Conservation (phyloP, 306 rosid genomes). For the Oemleria cerasiformis region DNA sequence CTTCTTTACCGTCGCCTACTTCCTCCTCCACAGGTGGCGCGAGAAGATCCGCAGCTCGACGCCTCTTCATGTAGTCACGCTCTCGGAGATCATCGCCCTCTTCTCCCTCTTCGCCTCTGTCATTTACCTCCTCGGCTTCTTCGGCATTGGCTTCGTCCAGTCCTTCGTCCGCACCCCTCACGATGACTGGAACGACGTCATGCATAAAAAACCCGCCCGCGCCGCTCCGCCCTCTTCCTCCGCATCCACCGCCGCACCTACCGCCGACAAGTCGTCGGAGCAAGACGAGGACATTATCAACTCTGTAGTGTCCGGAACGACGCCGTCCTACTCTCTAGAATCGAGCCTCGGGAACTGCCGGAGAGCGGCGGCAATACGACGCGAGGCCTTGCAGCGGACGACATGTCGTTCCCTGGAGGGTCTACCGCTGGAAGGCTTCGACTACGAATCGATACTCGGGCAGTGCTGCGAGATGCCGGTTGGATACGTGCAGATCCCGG, state of each 20-base stretch:
- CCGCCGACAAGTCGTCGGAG: background rate
- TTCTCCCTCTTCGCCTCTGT: conserved; percentile 28
- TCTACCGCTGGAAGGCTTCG: conserved; percentile 30
- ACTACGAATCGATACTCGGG: conserved; percentile 33
- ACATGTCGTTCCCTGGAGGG: conserved; percentile 26
- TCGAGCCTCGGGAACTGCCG: conserved; percentile 27
- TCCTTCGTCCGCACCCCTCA: conserved; percentile 11
- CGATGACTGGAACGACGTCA: conserved; percentile 10
- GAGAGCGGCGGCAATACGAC: conserved; percentile 19
- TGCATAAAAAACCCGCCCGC: background rate
- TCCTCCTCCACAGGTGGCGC: conserved; percentile 34
- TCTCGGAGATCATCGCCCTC: conserved; percentile 30
- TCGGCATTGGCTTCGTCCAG: conserved; percentile 30
- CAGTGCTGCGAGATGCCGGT: conserved; percentile 39
- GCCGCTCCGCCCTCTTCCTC: background rate
- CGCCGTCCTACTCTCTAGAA: conserved; percentile 28
- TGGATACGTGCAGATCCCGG: conserved; percentile 32
- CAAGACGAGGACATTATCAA: conserved; percentile 20
- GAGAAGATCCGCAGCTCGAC: conserved; percentile 25
- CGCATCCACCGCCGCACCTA: background rate
- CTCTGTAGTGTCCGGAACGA: conserved; percentile 14
- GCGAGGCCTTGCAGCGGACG: conserved; percentile 30
- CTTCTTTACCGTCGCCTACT: conserved; percentile 33
- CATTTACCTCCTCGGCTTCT: conserved; percentile 37
- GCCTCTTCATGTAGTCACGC: conserved; percentile 27